phyloP scores from a whole-genome alignment of 805 yeast genomes.

The Barnettozyma sucrosica region DNA sequence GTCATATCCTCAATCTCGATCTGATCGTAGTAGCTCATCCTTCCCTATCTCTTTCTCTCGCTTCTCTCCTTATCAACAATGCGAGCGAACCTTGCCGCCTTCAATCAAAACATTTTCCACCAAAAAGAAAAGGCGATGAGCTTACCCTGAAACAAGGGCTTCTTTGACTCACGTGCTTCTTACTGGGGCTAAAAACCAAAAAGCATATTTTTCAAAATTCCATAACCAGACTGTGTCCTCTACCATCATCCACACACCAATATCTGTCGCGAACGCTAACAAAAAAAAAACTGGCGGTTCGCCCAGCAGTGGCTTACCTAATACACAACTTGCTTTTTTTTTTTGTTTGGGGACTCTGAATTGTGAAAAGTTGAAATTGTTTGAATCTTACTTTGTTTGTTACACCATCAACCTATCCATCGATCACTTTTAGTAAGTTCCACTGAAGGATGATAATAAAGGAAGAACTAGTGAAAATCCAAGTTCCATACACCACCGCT shows the following conservation, averaged over 20 bases:
- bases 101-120: background rate
- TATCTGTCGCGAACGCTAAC: background rate
- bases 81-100: background rate
- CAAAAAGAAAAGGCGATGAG: background rate
- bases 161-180: too few species aligned
- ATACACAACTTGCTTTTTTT: background rate
- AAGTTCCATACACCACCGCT: background rate
- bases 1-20: slow-evolving; percentile 96
- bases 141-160: background rate
- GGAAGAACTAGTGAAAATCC: background rate
- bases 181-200: too few species aligned
- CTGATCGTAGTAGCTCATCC: slow-evolving; percentile 75
- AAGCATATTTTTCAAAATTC: too few species aligned
- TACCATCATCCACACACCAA: background rate
- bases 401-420: slow-evolving; percentile 8
- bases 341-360: background rate
- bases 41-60: background rate
- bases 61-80: background rate
- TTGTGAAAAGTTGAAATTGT: slow-evolving; percentile 8
- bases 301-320: background rate
- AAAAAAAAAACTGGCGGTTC: background rate
- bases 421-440: slow-evolving; percentile 11
- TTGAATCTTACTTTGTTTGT: slow-evolving; percentile 5
- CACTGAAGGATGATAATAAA: background rate
- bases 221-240: background rate